Evolutionary conservation across 106 monocot genomes (phyloP), one percentile per base, ranked within the genome.

Genomic region (Acorus calamus): DNA sequence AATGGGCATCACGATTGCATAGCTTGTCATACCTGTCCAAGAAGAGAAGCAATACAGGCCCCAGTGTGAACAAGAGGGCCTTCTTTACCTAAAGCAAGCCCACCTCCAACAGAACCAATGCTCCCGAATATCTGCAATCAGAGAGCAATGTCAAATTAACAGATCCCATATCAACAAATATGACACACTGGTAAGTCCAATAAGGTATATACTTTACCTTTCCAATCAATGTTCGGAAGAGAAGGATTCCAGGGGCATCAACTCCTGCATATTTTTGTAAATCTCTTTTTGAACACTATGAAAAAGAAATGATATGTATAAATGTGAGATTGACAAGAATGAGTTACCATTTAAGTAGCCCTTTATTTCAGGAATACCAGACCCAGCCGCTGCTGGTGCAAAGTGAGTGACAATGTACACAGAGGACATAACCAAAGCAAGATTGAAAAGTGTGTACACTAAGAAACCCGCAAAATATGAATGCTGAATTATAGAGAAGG

Each of bases 341-440:
- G 9, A 7, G 5, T 64, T 76, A 94, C 94, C 96, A 79, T 96
- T 96, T 70, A 96, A 75, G 74, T 96, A 96, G 47, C 96, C 96
- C 74, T 96, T 96, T 47, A 96, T 96, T 61, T 96, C 96, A 48
- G 96, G 96, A 68, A 96, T 96, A 83, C 96, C 96, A 77, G 96
- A 96, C 59, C 96, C 96, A 46, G 91, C 90, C 59, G 96, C 96
- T 74, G 96, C 96, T 71, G 96, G 96, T 47, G 96, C 96, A 77
- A 96, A 96, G 44, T 85, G 76, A 61, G 96, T 96, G 54, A 96
- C 70, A 13, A 91, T 91, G 69, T 66, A 80, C 11, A 83, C 96
- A 71, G 96, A 96, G 69, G 87, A 85, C 74, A 91, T 79, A 9
- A 88, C 96, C 62, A 96, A 74, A 51, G 66, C 90, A 52, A 96